A percentile compares a stretch with the other conserved stretches of the same genome.
phyloP scores from a whole-genome alignment of 805 yeast genomes.

The Maudiozyma pseudohumilis region DNA sequence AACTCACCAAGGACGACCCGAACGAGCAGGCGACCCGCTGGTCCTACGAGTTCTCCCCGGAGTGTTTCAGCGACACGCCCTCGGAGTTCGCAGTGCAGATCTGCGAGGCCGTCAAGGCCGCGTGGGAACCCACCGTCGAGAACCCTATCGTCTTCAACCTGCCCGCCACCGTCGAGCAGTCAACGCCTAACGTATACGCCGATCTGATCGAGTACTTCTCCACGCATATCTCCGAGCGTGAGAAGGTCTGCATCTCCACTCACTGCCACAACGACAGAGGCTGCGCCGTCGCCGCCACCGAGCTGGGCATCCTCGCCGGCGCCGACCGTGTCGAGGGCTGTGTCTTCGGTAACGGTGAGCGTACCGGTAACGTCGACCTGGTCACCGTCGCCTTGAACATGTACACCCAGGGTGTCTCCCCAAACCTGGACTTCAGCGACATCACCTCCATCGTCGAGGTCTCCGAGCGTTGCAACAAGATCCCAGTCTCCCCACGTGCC shows the following conservation, averaged over 20 bases:
- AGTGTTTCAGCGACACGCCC: slow-evolving; percentile 63
- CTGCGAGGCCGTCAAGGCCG: slow-evolving; percentile 65
- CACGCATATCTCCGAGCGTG: slow-evolving; percentile 52
- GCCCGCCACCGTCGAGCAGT: slow-evolving; percentile 79
- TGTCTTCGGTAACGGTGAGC: slow-evolving; percentile 76
- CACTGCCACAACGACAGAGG: slow-evolving; percentile 85
- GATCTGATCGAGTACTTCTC: slow-evolving; percentile 74
- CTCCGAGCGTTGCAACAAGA: slow-evolving; percentile 71
- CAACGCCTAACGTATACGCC: slow-evolving; percentile 74
- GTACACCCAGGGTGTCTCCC: slow-evolving; percentile 70
- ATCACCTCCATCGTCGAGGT: slow-evolving; percentile 56
- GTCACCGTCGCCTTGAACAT: slow-evolving; percentile 69
- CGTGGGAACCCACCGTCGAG: slow-evolving; percentile 60
- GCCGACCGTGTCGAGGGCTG: slow-evolving; percentile 87
- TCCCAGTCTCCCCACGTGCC: slow-evolving; percentile 68
- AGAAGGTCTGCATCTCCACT: slow-evolving; percentile 60
- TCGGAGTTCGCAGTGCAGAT: slow-evolving; percentile 53
- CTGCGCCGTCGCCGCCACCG: slow-evolving; percentile 84
- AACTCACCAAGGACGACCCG: slow-evolving; percentile 62
- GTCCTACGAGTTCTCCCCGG: slow-evolving; percentile 75
- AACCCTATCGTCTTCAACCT: slow-evolving; percentile 68
- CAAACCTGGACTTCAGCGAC: slow-evolving; percentile 63
- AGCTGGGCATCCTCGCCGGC: slow-evolving; percentile 71
- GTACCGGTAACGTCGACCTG: slow-evolving; percentile 79
- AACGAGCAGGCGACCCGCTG: slow-evolving; percentile 44